A percentile compares a stretch with the other conserved stretches of the same genome.
These are phyloP conservation scores for Cunninghamia lanceolata DNA, from an alignment of 75 land plant genomes.

Conservation along the genomic window DNA sequence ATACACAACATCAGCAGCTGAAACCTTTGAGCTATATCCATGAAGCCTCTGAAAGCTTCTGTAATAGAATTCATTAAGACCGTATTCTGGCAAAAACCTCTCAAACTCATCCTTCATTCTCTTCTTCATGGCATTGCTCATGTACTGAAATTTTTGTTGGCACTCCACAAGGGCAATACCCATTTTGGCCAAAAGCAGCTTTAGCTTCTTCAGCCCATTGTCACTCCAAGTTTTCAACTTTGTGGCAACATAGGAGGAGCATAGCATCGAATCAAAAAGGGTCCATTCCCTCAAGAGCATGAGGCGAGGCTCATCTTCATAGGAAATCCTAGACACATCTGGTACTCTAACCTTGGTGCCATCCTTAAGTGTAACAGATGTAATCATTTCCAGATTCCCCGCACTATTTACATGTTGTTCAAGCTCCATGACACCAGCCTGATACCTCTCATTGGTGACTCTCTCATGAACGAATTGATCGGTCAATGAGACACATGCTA, in stretches of 20 bases:
- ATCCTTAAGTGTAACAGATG: slow-evolving; percentile 83
- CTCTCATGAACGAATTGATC: slow-evolving; percentile 98
- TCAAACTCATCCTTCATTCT: slow-evolving; percentile 83
- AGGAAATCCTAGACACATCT: slow-evolving; percentile 71
- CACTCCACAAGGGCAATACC: slow-evolving; percentile 88
- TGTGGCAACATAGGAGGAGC: slow-evolving; percentile 86
- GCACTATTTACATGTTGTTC: slow-evolving; percentile 81
- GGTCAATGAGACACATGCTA: slow-evolving; percentile 92
- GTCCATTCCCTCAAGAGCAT: slow-evolving; percentile 96
- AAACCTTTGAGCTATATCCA: slow-evolving; percentile 80
- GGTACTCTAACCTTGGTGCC: slow-evolving; percentile 94
- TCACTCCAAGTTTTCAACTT: slow-evolving; percentile 98
- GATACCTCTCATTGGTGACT: slow-evolving; percentile 85
- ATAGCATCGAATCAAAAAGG: slow-evolving; percentile 88
- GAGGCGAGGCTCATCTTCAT: slow-evolving; percentile 90
- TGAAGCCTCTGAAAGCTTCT: slow-evolving; percentile 71
- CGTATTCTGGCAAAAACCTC: slow-evolving; percentile 63
- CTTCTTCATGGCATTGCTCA: slow-evolving; percentile 72
- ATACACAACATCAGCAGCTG: slow-evolving; percentile 97
- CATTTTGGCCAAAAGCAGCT: slow-evolving; percentile 87
- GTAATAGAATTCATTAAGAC: slow-evolving; percentile 84
- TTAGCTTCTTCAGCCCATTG: slow-evolving; percentile 79
- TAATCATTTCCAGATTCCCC: slow-evolving; percentile 71
- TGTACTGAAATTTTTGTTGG: slow-evolving; percentile 90
- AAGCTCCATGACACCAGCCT: slow-evolving; percentile 81